Conservation (phyloP, 345 rosid genomes). For the Rhodamnia rubescens region DNA sequence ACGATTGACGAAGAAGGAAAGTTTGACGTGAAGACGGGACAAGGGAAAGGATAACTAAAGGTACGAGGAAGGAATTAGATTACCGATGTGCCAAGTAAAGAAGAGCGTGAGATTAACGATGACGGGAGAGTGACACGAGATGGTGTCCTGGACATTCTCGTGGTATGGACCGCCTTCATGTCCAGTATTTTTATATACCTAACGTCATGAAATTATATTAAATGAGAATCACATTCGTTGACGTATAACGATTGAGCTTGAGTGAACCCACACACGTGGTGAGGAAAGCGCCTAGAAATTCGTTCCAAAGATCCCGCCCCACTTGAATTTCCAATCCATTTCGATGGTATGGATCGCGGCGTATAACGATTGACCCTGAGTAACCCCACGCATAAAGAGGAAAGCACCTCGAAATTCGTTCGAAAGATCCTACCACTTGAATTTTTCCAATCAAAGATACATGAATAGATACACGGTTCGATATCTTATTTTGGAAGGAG, state of each 20-base stretch:
- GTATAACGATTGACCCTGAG: accelerated
- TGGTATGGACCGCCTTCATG: accelerated
- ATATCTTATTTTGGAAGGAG: accelerated
- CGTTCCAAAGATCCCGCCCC: not conserved
- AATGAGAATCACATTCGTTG: accelerated
- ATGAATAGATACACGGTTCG: not conserved
- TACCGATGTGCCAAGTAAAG: not conserved
- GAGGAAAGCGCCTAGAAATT: accelerated
- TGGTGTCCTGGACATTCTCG: no score
- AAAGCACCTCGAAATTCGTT: accelerated
- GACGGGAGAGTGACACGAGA: not conserved
- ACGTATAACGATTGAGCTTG: accelerated
- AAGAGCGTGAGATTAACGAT: accelerated
- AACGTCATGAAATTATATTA: accelerated
- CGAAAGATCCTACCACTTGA: not conserved
- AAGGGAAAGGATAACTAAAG: not conserved
- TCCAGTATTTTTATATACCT: accelerated
- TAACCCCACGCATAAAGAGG: accelerated
- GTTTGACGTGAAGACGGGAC: accelerated
- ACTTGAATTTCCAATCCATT: no score
- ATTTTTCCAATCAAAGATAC: no score
- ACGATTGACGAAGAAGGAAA: accelerated
- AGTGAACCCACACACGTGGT: accelerated
- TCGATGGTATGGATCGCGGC: no score
- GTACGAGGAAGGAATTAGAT: not conserved